Base-by-base conservation (phyloP, 208 protist species). In the Crithidia mellificae region DNA sequence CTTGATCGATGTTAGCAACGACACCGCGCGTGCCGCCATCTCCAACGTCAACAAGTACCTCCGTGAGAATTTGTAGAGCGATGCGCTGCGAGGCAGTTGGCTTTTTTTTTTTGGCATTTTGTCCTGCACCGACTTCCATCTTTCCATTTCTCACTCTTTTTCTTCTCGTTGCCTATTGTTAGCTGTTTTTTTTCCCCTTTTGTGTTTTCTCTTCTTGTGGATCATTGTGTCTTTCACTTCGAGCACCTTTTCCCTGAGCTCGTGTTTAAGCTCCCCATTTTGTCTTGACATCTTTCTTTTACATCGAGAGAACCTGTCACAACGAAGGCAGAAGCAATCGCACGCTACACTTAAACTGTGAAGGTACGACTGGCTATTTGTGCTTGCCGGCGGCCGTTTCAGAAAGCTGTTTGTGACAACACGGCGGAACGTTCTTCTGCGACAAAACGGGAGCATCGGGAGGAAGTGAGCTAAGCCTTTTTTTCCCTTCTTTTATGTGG, bases 1-100 rank as follows among this genome's bases (percentile, higher is more conserved):
- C 53, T 55, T 86, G 47, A 47, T 81, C 1, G 85, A 91, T 32
- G 63, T 73, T 47, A 79, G 76, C 57, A 73, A 63, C 39, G 90
- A 95, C 39, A 81, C 74, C 7, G 85, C 87, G 9, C 77, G 77
- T 15, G 89, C 88, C 34, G 81, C 87, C 20, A 71, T 96, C 43
- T 90, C 76, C 56, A 86, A 74, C 27, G 82, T 96, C 41, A 96
- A 93, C 81, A 87, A 91, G 57, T 93, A 92, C 65, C 77, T 96
- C 43, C 83, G 83, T 36, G 86, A 93, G 15, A 93, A 91, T 63
- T 58, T 95, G 41, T 95, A 24, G 34, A 27, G 25, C n/a, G n/a
- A n/a, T n/a, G n/a, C n/a, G n/a, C n/a, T n/a, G n/a, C n/a, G n/a
- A n/a, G n/a, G n/a, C n/a, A n/a, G n/a, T n/a, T n/a, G n/a, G n/a